Percentiles rank a stretch among this genome's conserved stretches.
Evolutionary conservation across 2,329 filamentous ascomycete genomes (phyloP).

Genomic region (Ophiobolus disseminans): DNA sequence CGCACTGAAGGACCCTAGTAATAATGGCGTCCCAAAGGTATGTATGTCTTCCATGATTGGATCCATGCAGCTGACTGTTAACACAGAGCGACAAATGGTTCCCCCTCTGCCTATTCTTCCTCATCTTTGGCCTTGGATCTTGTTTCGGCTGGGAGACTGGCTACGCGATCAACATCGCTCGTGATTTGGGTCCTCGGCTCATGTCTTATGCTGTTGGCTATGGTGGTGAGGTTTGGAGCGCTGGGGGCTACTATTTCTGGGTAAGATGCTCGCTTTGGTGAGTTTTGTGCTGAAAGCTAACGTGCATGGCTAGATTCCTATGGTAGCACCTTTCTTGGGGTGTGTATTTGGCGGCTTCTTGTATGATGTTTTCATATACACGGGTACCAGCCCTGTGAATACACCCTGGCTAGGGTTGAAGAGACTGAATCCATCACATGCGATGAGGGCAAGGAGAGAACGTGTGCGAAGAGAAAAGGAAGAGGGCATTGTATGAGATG

Average conservation of each 20-base stretch:
- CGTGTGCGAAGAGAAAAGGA: conserved; percentile 34
- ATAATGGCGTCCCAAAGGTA: conserved; percentile 47
- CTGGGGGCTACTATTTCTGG: conserved; percentile 77
- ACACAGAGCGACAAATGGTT: conserved; percentile 45
- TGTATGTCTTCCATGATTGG: background rate
- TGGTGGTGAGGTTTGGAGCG: conserved; percentile 69
- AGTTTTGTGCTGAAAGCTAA: too few species aligned
- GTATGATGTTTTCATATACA: conserved; percentile 62
- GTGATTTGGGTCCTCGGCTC: conserved; percentile 74
- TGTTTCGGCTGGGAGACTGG: conserved; percentile 80
- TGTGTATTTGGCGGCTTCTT: conserved; percentile 40
- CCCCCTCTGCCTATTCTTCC: conserved; percentile 70
- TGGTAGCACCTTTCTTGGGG: conserved; percentile 74
- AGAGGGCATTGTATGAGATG: conserved; percentile 35
- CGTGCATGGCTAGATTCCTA: conserved; percentile 63
- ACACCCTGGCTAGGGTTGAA: conserved; percentile 70
- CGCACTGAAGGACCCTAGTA: conserved; percentile 66
- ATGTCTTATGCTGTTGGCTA: conserved; percentile 74
- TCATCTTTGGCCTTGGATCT: conserved; percentile 75
- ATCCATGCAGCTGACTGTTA: background rate
- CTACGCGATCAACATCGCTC: conserved; percentile 76
- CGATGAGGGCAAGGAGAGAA: conserved; percentile 29
- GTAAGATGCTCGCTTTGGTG: too few species aligned
- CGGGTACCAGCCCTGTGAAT: conserved; percentile 74
- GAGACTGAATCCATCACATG: conserved; percentile 49